Evolutionary conservation across 345 rosid species (phyloP).

Genomic region (Eucalyptus curtisii): DNA sequence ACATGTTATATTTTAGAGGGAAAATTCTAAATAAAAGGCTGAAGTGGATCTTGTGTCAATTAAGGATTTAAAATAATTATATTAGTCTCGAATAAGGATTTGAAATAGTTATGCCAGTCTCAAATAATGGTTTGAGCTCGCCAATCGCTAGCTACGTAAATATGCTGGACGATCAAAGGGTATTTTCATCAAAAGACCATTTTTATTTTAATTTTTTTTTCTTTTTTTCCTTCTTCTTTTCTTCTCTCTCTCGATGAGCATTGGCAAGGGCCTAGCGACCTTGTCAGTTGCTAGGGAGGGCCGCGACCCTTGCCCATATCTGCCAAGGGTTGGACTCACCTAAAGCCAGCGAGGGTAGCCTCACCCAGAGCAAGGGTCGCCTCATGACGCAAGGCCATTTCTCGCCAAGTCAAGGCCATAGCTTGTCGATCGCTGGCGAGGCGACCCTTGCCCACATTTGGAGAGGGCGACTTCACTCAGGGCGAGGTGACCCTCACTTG

Average conservation of each 20-base stretch:
- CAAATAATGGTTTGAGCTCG: accelerated
- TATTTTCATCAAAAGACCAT: too few species aligned
- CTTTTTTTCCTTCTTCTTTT: accelerated
- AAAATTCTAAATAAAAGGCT: accelerated
- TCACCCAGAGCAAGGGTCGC: too few species aligned
- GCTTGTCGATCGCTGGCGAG: too few species aligned
- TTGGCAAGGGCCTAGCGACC: accelerated
- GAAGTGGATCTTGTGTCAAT: too few species aligned
- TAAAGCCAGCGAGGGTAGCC: accelerated
- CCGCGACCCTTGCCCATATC: too few species aligned
- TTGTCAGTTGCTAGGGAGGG: accelerated
- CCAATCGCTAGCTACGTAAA: accelerated
- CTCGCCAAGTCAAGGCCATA: too few species aligned
- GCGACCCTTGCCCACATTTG: too few species aligned
- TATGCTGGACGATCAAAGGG: accelerated
- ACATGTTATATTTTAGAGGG: accelerated
- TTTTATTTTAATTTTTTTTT: too few species aligned
- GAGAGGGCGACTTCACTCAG: accelerated
- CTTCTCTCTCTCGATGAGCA: accelerated
- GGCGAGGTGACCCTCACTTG: too few species aligned
- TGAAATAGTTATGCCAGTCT: accelerated
- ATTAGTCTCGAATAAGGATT: accelerated
- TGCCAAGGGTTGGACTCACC: accelerated
- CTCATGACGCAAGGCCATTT: too few species aligned
- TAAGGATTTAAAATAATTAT: accelerated